Conservation (phyloP, 148 eudicot species). For the Amaranthus hypochondriacus region DNA sequence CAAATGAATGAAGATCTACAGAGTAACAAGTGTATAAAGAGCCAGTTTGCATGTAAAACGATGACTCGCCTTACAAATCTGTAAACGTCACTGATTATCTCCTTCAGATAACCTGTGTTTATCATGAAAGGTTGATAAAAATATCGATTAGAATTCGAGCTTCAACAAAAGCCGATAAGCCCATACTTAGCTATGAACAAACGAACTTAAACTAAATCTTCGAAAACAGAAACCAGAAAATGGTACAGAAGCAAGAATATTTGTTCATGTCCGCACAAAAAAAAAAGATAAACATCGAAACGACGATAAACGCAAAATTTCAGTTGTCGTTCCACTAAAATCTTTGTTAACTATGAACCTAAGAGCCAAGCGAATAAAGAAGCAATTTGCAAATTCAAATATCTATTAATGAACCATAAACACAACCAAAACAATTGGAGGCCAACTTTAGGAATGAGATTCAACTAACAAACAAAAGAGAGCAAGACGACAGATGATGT, state of each 20-base stretch:
- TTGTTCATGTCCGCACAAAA: background rate
- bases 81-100: slow-evolving; percentile 49
- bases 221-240: too few species aligned
- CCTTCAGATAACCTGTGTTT: slow-evolving; percentile 63
- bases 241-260: too few species aligned
- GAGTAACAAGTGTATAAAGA: background rate
- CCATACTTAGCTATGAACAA: background rate
- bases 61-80: slow-evolving; percentile 50
- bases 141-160: slow-evolving; percentile 1
- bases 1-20: slow-evolving; percentile 5
- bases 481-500: too few species aligned
- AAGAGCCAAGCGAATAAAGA: background rate
- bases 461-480: background rate
- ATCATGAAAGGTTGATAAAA: slow-evolving; percentile 17
- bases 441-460: background rate
- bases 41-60: background rate
- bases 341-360: background rate
- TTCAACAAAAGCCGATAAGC: background rate
- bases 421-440: background rate
- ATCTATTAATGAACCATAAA: background rate
- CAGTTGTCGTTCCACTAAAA: background rate
- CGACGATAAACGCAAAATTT: background rate
- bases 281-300: background rate
- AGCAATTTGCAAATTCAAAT: background rate
- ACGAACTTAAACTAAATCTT: background rate